Evolutionary conservation across 2,329 filamentous ascomycete genomes (phyloP).

Genomic region (Fusarium transvaalense): DNA sequence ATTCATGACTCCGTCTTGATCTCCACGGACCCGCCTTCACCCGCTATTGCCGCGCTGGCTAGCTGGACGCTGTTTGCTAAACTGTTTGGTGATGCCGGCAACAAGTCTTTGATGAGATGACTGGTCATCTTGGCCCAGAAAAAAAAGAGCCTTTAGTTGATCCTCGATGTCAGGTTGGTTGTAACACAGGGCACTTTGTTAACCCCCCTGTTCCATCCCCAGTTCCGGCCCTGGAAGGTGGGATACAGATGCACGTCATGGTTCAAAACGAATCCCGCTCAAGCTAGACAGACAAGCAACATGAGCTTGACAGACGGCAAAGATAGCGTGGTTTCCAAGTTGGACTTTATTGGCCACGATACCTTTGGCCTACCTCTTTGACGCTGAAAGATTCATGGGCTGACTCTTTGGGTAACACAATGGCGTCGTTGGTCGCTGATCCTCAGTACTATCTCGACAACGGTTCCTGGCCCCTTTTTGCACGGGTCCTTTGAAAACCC

Average conservation of each 20-base stretch:
- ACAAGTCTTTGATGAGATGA: conserved; percentile 34
- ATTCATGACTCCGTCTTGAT: conserved; percentile 30
- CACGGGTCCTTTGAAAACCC: conserved; percentile 4
- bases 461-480: conserved; percentile 35
- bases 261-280: conserved; percentile 44
- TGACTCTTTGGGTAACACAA: conserved; percentile 33
- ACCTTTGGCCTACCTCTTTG: conserved; percentile 5
- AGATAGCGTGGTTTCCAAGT: conserved; percentile 39
- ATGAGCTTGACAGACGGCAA: conserved; percentile 42
- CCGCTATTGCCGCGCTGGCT: conserved; percentile 20
- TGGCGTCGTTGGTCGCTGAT: conserved; percentile 41
- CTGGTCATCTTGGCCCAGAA: conserved; percentile 41
- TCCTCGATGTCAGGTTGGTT: conserved; percentile 41
- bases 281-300: conserved; percentile 42
- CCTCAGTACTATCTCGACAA: conserved; percentile 34
- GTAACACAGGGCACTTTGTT: conserved; percentile 36
- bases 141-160: conserved; percentile 29
- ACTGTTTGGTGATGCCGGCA: conserved; percentile 15
- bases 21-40: conserved; percentile 35
- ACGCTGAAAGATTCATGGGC: conserved; percentile 12
- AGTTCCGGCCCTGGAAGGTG: conserved; percentile 32
- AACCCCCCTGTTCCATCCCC: neutral
- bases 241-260: conserved; percentile 48
- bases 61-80: neutral
- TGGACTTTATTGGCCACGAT: conserved; percentile 5